phyloP scores from a whole-genome alignment of 352 stramenopile genomes.

The Pythium oligandrum region DNA sequence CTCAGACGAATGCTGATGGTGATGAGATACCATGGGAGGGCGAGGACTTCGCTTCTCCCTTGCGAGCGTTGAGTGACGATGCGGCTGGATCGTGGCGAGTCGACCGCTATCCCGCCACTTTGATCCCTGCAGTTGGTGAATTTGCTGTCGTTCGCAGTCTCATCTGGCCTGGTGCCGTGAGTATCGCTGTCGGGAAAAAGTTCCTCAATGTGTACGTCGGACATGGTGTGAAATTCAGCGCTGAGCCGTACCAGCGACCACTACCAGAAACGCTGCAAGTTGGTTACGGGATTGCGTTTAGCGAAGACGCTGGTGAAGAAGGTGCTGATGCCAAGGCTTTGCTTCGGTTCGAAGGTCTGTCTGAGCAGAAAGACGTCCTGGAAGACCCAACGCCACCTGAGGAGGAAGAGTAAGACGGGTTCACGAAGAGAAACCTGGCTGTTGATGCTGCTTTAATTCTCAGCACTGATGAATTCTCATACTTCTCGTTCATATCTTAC shows the following conservation, averaged over 20 bases:
- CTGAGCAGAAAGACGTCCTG: slow-evolving; percentile 70
- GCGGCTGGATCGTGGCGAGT: slow-evolving; percentile 65
- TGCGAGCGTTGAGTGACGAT: slow-evolving; percentile 66
- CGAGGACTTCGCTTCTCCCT: slow-evolving; percentile 54
- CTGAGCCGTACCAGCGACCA: slow-evolving; percentile 52
- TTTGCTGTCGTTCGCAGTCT: slow-evolving; percentile 70
- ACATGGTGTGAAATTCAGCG: slow-evolving; percentile 71
- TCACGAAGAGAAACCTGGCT: not conserved
- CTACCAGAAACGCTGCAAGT: slow-evolving; percentile 42
- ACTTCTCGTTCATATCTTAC: no score
- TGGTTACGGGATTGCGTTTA: slow-evolving; percentile 39
- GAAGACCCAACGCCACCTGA: slow-evolving; percentile 70
- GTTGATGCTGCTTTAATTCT: no score
- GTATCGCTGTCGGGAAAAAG: slow-evolving; percentile 80
- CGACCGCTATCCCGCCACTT: slow-evolving; percentile 57
- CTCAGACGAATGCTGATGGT: slow-evolving; percentile 65
- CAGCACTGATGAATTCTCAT: no score
- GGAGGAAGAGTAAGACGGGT: slow-evolving; percentile 30
- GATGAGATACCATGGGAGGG: slow-evolving; percentile 65
- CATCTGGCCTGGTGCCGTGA: slow-evolving; percentile 83
- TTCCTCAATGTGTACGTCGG: slow-evolving; percentile 90
- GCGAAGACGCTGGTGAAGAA: slow-evolving; percentile 24
- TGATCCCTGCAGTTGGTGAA: slow-evolving; percentile 54
- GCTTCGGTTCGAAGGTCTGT: slow-evolving; percentile 50
- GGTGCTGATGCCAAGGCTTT: slow-evolving; percentile 28